Evolutionary conservation across 2,329 filamentous ascomycete species (phyloP), one percentile per base, ranked within the genome.

Genomic region (Corynespora cassiicola): DNA sequence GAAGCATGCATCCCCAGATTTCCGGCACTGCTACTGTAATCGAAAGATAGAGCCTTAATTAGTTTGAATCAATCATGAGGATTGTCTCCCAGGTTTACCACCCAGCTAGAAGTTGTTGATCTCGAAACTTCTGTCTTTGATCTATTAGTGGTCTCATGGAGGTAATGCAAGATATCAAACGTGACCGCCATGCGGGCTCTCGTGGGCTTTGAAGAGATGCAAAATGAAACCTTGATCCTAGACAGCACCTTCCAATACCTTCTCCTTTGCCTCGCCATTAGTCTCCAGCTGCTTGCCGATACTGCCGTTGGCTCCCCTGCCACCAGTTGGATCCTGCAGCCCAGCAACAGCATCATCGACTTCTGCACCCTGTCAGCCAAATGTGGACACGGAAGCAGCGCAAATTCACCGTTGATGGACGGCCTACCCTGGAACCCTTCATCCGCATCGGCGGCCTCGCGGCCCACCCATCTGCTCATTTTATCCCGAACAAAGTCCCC

Each of bases 401-500:
- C 16, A 25, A 24, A 14, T 34, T 17, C 36, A 61, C 57, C 54
- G 45, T 56, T 47, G 20, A 62, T 61, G 18, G 51, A 62, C 35
- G 44, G 39, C 70, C 51, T 64, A 74, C 70, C 71, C 48, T 63
- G 62, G 50, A 72, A 73, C 45, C 72, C 72, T 47, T 72, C 73
- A 40, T 77, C 73, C 12, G 66, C 70, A 45, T 75, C 72, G 20
- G 64, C 64, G 0, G 58, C 66, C 18, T 49, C 53, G 9, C 73
- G 26, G 3, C 65, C 77, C 42, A 77, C 73, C 83, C 83, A 86
- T 52, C 73, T 71, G 31, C 66, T 59, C 77, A 87, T 73, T 73
- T 90, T 95, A 46, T 94, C 85, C 55, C 77, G 75, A 45, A 86
- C 82, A 63, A 96, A 97, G 47, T 87, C 82, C 31, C 85, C 83